These are phyloP conservation scores for Solanum arcanum DNA, from an alignment of 257 asterid genomes.

Conservation along the genomic window DNA sequence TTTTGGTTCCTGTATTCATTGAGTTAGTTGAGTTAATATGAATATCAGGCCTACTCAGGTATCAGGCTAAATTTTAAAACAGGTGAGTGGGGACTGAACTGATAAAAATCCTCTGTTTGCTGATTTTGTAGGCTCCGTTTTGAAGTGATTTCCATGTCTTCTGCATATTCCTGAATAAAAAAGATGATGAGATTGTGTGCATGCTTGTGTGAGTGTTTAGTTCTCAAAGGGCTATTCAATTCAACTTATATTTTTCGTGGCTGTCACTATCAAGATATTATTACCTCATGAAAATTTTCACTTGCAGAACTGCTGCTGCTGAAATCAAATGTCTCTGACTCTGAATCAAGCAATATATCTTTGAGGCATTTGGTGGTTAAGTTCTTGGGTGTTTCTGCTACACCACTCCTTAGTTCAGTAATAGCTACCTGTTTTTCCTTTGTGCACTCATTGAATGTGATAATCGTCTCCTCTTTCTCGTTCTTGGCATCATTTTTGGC, in stretches of 20 bases:
- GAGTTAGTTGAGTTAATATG: neutral
- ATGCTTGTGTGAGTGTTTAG: neutral
- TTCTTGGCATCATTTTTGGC: constrained; percentile 3
- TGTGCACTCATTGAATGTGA: neutral
- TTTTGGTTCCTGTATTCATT: constrained; percentile 21
- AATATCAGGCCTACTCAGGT: neutral
- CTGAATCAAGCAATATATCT: constrained; percentile 69
- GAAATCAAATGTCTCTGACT: constrained; percentile 39
- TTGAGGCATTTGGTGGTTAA: constrained; percentile 49
- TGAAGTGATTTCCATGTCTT: constrained; percentile 13
- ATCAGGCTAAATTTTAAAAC: neutral
- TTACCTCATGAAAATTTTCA: constrained; percentile 40
- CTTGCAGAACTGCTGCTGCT: constrained; percentile 21
- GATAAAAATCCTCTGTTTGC: constrained; percentile 19
- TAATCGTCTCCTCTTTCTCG: neutral
- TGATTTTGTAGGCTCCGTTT: constrained; percentile 12
- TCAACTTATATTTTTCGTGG: neutral
- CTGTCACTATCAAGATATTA: neutral
- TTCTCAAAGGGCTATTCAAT: neutral
- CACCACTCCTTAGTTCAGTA: constrained; percentile 5
- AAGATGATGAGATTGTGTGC: neutral
- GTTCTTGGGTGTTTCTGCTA: constrained; percentile 11
- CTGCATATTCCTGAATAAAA: constrained; percentile 27
- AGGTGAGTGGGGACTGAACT: constrained; percentile 15
- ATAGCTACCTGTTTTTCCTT: constrained; percentile 7